phyloP scores from a whole-genome alignment of 192 early-diverging fungal genomes.

The Coemansia sp. region DNA sequence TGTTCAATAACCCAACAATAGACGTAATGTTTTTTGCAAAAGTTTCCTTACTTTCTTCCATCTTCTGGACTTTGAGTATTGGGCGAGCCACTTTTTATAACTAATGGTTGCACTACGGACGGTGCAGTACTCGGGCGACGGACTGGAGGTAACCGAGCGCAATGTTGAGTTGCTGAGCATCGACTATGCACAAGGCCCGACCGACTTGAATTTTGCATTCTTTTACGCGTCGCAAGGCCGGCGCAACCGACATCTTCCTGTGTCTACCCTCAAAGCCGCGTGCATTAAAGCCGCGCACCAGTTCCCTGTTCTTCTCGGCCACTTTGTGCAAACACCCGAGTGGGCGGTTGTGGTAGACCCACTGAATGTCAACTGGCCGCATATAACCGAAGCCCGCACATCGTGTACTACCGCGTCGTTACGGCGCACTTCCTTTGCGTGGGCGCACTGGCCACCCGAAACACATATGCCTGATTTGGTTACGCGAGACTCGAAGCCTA shows the following conservation, averaged over 20 bases:
- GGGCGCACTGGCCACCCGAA: slow-evolving; percentile 23
- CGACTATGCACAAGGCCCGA: slow-evolving; percentile 33
- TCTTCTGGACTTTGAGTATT: background rate
- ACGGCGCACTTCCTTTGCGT: slow-evolving; percentile 8
- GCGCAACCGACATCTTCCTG: background rate
- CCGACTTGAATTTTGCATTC: slow-evolving; percentile 41
- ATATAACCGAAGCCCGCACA: slow-evolving; percentile 14
- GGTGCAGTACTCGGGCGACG: background rate
- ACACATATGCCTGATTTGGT: slow-evolving; percentile 8
- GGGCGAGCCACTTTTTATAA: background rate
- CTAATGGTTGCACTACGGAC: background rate
- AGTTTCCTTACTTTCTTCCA: background rate
- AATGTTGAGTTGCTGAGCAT: slow-evolving; percentile 29
- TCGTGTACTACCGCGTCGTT: background rate
- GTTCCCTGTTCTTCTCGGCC: slow-evolving; percentile 33
- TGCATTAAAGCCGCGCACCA: slow-evolving; percentile 14
- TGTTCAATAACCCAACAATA: no score
- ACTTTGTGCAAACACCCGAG: background rate
- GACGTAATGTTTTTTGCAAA: no score
- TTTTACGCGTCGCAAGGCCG: slow-evolving; percentile 17
- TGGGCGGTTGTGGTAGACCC: slow-evolving; percentile 28
- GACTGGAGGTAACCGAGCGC: background rate
- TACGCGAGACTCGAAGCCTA: slow-evolving; percentile 6
- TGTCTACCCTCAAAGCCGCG: slow-evolving; percentile 7
- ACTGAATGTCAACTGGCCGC: slow-evolving; percentile 30